A percentile compares a stretch with the other conserved stretches of the same genome.
Evolutionary conservation across 192 early-diverging fungal species (phyloP).

Genomic region (Umbelopsis sp.): DNA sequence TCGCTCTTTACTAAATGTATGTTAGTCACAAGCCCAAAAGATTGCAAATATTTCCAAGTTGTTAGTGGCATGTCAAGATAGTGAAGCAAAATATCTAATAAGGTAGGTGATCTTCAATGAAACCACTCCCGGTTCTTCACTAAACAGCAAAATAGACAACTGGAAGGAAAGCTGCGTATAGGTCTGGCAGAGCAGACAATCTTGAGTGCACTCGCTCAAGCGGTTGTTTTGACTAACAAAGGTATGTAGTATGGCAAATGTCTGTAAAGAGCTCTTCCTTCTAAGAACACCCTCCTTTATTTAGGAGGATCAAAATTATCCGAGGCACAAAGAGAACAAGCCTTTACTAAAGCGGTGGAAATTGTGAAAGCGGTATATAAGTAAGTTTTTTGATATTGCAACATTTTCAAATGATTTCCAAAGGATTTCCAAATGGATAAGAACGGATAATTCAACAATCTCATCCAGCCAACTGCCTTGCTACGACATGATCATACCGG

Average conservation of each 20-base stretch:
- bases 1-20: background rate
- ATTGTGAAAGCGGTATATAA: conserved; percentile 71
- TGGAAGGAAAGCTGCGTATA: conserved; percentile 95
- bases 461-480: conserved; percentile 82
- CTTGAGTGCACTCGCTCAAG: conserved; percentile 85
- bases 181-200: conserved; percentile 95
- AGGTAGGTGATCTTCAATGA: conserved; percentile 40
- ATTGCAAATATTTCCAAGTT: conserved; percentile 75
- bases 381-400: conserved; percentile 34
- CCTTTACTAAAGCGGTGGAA: conserved; percentile 49
- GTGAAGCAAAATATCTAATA: conserved; percentile 88
- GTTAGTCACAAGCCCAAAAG: conserved; percentile 78
- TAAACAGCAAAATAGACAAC: conserved; percentile 51
- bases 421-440: background rate
- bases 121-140: too few relatives aligned
- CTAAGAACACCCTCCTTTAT: background rate
- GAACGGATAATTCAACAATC: background rate
- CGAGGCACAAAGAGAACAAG: conserved; percentile 46
- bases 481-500: conserved; percentile 91
- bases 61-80: conserved; percentile 72
- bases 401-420: too few relatives aligned
- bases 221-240: conserved; percentile 65
- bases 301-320: conserved; percentile 41
- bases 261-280: background rate
- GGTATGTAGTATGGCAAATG: conserved; percentile 28